These are phyloP conservation scores for Diaporthe sp. DNA, from an alignment of 2,329 filamentous ascomycete species.

Conservation along the genomic window DNA sequence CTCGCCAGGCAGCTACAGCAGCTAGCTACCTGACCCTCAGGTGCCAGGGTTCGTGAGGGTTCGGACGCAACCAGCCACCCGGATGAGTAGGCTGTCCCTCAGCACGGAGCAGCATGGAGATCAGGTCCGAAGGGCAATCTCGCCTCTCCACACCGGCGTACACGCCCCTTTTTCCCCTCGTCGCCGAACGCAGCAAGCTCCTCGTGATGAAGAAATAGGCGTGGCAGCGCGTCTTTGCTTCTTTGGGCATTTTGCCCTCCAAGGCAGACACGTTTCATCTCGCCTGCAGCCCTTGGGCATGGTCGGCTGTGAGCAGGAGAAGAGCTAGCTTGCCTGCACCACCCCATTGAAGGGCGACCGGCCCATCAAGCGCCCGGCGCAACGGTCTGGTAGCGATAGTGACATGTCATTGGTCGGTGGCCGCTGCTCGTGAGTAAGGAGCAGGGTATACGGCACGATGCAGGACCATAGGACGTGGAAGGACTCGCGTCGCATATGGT, in stretches of 20 bases:
- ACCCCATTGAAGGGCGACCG: neutral
- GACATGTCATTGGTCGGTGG: conserved; percentile 10
- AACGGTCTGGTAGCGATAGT: conserved; percentile 29
- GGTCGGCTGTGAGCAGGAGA: conserved; percentile 1
- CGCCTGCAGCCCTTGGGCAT: conserved; percentile 34
- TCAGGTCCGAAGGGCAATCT: conserved; percentile 11
- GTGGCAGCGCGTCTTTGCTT: conserved; percentile 13
- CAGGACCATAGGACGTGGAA: neutral
- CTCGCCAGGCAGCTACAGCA: conserved; percentile 13
- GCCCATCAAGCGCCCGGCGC: conserved; percentile 34
- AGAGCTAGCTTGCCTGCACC: conserved; percentile 4
- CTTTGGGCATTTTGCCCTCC: conserved; percentile 35
- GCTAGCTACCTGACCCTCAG: neutral
- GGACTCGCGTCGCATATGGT: neutral
- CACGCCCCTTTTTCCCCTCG: conserved; percentile 5
- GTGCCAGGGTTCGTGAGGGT: neutral
- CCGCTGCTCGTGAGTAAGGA: conserved; percentile 11
- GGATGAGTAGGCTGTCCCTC: neutral
- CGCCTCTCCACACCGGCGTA: conserved; percentile 26
- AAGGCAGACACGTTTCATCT: conserved; percentile 36
- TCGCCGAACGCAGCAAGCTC: conserved; percentile 13
- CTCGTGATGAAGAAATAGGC: conserved; percentile 5
- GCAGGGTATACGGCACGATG: conserved; percentile 2
- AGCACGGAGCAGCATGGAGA: neutral
- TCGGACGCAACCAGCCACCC: conserved; percentile 18